These are phyloP conservation scores for Tolypocladium guangdongense DNA, from an alignment of 2,329 filamentous ascomycete species.

Conservation along the genomic window DNA sequence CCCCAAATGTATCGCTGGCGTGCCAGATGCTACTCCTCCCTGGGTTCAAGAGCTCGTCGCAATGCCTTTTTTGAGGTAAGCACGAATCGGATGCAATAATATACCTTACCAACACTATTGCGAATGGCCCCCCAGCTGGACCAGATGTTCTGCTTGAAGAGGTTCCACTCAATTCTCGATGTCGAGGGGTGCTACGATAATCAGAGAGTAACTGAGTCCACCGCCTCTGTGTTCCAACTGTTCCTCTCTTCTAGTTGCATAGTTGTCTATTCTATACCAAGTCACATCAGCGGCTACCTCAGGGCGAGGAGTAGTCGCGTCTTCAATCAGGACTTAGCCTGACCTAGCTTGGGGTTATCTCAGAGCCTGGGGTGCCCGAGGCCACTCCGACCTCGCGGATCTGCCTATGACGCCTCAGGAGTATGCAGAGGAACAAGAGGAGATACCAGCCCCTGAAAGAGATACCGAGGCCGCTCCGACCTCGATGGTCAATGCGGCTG, in stretches of 20 bases:
- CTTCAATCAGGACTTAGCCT: no score
- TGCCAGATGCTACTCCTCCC: not conserved
- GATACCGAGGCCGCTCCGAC: no score
- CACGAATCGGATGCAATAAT: not conserved
- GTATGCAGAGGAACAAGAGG: constrained; percentile 47
- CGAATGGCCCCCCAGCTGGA: not conserved
- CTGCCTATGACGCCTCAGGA: constrained; percentile 64
- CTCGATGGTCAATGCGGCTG: no score
- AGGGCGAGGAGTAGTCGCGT: no score
- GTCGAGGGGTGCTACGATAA: not conserved
- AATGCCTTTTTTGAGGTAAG: not conserved
- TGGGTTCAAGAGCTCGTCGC: not conserved
- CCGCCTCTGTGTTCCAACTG: not conserved
- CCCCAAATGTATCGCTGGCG: not conserved
- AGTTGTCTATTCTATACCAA: not conserved
- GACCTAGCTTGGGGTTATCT: no score
- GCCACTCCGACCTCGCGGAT: no score
- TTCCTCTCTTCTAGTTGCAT: not conserved
- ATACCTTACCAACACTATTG: not conserved
- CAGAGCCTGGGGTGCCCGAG: no score
- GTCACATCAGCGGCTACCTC: no score
- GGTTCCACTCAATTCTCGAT: not conserved
- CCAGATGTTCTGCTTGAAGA: not conserved
- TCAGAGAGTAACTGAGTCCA: not conserved
- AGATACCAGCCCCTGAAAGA: no score